These are phyloP conservation scores for Spathaspora gorwiae DNA, from an alignment of 805 yeast species.

Conservation along the genomic window DNA sequence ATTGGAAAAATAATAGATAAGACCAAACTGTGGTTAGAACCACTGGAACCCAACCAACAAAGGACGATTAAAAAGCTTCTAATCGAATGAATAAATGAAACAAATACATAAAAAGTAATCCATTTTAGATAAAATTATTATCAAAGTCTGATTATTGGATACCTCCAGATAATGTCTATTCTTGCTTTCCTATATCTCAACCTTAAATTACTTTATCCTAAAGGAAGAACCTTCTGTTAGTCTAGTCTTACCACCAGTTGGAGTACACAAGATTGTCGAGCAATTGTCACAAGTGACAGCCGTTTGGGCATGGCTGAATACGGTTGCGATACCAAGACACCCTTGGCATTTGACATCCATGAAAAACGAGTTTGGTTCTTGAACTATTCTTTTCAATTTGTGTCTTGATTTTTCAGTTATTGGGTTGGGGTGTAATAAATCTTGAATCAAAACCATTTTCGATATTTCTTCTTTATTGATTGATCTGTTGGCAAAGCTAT, in stretches of 20 bases:
- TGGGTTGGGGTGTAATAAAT: slow-evolving; percentile 38
- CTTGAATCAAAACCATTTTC: slow-evolving; percentile 38
- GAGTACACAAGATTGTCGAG: slow-evolving; percentile 36
- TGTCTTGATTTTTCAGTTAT: slow-evolving; percentile 35
- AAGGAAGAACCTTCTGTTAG: slow-evolving; percentile 40
- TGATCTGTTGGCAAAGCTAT: background rate
- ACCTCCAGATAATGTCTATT: too few species aligned
- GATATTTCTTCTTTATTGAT: background rate
- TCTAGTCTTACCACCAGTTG: slow-evolving; percentile 42
- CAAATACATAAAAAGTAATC: too few species aligned
- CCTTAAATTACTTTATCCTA: slow-evolving; percentile 31
- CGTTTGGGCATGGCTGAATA: slow-evolving; percentile 40
- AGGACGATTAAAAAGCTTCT: too few species aligned
- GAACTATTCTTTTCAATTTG: slow-evolving; percentile 38
- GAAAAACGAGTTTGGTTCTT: slow-evolving; percentile 39
- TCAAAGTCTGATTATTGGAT: too few species aligned
- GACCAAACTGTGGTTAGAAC: too few species aligned
- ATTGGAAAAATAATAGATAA: too few species aligned
- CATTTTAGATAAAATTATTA: too few species aligned
- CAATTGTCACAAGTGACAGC: slow-evolving; percentile 41
- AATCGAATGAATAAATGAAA: too few species aligned
- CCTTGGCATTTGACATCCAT: slow-evolving; percentile 42
- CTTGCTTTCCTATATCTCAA: too few species aligned
- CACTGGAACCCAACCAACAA: too few species aligned
- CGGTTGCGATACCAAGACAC: slow-evolving; percentile 38